Base-by-base conservation (phyloP, 2,329 filamentous ascomycete genomes). In the Fulvia fulva region DNA sequence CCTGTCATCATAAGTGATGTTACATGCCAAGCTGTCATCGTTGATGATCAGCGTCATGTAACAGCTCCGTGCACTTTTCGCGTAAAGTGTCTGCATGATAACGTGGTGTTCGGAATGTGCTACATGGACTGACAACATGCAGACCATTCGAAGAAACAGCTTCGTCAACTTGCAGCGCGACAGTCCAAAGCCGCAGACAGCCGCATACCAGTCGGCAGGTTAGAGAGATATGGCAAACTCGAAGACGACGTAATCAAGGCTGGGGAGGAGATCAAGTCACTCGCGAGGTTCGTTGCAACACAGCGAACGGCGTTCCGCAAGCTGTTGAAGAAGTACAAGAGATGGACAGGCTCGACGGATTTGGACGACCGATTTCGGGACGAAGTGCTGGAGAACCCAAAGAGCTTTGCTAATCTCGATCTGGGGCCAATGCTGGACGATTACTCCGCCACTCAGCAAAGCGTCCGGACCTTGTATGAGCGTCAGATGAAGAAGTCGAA, bases 321-420 rank as follows among this genome's bases (percentile, higher is more conserved):
- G 75, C 87, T 95, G 37, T 77, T 92, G 32, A 94, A 93, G 72
- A 95, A 95, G 71, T 93, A 94, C 75, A 78, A 87, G 81, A 92
- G 91, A 81, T 94, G 90, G 90, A 93, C 90, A 2, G 85, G 86
- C 43, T 91, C 89, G 22, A 79, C 79, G 5, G 80, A 82, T 0
- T 77, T 94, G 22, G 82, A 83, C 60, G 76, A 78, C 47, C 83
- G 86, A 23, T 89, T 94, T 73, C 84, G 83, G 60, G 81, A 86
- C 28, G 82, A 86, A 65, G 76, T 93, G 23, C 78, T 90, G 50
- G 78, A 78, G 51, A 79, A 84, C 55, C 85, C 84, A 3, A 88
- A 87, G 73, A 89, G 87, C 73, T 91, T 93, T 69, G 88, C 87
- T 7, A 81, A 81, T 52, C 80, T 84, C 63, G 84, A 91, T 70